Base-by-base conservation (phyloP, 805 yeast genomes). In the Metschnikowia similis region DNA sequence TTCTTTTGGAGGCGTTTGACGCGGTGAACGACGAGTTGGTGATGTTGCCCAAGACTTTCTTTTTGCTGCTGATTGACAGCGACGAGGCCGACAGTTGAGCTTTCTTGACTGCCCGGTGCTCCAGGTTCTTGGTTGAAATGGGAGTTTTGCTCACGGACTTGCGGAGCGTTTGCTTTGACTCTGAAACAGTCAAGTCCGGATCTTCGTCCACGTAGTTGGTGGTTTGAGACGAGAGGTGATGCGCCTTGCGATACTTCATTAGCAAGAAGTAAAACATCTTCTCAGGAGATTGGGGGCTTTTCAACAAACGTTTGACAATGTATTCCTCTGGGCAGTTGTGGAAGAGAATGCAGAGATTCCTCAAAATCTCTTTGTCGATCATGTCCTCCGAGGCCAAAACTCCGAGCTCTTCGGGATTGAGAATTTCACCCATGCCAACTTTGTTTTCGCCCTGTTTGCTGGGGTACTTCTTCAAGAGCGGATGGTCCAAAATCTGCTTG, bases 181-280 rank as follows among this genome's bases (percentile, higher is more conserved):
- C 66, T 16, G 63, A 57, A 14, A 53, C 59, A 17, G 63, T 55
- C 48, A 60, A 35, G 45, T 57, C 61, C n/a, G 61, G 60, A 35
- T 57, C 63, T 34, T 63, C 68, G 35, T 63, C 65, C 26, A 64
- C 65, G 39, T 66, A 56, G 28, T 56, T 57, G 14, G 62, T 49
- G 17, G 56, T 49, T 31, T 47, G 51, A 14, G 53, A 52, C 8
- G 70, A 60, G 58, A 86, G 92, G 6, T 56, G 48, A 28, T 57
- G 59, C 50, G 85, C 90, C 54, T 80, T 81, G 54, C 94, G 76
- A 66, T 89, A 89, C 56, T 86, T 80, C 72, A 82, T 71, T 54
- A 89, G 71, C 40, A 89, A 67, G 56, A 86, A 86, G 67, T 89
- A 89, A 59, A 89, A 85, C 41, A 89, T 83, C 72, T 89, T 89